Percentiles rank a stretch among this genome's conserved stretches.
phyloP scores from a whole-genome alignment of 2,329 filamentous ascomycete species.

The Alternaria novae-zelandiae region DNA sequence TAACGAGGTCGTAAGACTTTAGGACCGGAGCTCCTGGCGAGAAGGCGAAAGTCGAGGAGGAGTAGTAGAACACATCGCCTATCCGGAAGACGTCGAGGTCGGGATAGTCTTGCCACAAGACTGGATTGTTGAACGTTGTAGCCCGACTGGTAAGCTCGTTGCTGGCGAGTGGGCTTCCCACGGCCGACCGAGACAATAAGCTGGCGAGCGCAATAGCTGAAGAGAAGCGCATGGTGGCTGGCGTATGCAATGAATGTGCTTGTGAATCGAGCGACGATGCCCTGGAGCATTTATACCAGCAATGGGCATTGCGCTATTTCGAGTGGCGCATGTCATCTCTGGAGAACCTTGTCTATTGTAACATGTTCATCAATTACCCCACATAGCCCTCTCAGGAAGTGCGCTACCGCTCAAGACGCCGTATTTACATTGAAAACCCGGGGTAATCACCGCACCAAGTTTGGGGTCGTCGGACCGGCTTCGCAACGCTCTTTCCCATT shows the following conservation, averaged over 20 bases:
- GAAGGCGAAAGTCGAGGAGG: constrained; percentile 64
- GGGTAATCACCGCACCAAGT: constrained; percentile 6
- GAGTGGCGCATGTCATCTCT: neutral
- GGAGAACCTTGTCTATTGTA: neutral
- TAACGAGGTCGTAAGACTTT: constrained; percentile 62
- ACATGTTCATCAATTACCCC: neutral
- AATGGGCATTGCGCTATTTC: neutral
- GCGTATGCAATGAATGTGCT: neutral
- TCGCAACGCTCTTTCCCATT: constrained; percentile 8
- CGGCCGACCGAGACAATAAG: neutral
- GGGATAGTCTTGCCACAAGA: constrained; percentile 63
- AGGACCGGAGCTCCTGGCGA: constrained; percentile 64
- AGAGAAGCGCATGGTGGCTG: constrained; percentile 6
- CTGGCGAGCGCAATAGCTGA: neutral
- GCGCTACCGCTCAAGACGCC: neutral
- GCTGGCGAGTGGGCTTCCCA: constrained; percentile 1
- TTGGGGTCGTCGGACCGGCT: constrained; percentile 3
- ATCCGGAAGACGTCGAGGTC: constrained; percentile 63
- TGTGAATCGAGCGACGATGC: neutral
- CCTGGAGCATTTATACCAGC: neutral
- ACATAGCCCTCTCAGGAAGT: neutral
- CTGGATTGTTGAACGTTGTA: constrained; percentile 55
- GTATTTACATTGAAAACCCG: constrained; percentile 9
- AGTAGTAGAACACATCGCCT: constrained; percentile 60
- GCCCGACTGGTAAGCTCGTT: constrained; percentile 10